Evolutionary conservation across 192 early-diverging fungal species (phyloP).

Genomic region (Coemansia sp.): DNA sequence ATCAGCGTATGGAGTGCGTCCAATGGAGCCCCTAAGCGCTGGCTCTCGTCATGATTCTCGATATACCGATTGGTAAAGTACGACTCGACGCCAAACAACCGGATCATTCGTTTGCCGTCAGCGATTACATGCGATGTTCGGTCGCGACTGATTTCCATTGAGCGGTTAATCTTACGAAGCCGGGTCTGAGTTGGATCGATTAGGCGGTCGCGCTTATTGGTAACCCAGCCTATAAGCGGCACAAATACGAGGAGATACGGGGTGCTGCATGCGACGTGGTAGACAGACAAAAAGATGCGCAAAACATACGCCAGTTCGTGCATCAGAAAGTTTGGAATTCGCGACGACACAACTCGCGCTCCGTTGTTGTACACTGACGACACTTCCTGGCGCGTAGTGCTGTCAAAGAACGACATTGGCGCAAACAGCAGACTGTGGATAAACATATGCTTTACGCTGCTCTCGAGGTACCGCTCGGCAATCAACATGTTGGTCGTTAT

Average conservation of each 20-base stretch:
- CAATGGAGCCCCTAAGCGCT: conserved; percentile 54
- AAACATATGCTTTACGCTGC: conserved; percentile 20
- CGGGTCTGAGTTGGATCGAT: conserved; percentile 3
- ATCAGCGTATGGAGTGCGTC: conserved; percentile 63
- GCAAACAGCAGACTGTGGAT: conserved; percentile 26
- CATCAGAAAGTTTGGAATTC: conserved; percentile 19
- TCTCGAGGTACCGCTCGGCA: conserved; percentile 4
- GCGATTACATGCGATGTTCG: conserved; percentile 16
- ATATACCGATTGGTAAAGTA: conserved; percentile 60
- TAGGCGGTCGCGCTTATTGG: background rate
- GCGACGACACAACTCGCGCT: conserved; percentile 9
- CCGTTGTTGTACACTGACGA: conserved; percentile 19
- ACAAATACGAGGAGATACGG: conserved; percentile 24
- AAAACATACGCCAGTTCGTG: conserved; percentile 9
- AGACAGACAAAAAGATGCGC: conserved; percentile 14
- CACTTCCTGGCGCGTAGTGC: conserved; percentile 26
- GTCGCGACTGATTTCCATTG: background rate
- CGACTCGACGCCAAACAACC: conserved; percentile 60
- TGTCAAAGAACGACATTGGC: conserved; percentile 42
- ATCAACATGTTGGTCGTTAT: conserved; percentile 3
- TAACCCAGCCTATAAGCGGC: conserved; percentile 17
- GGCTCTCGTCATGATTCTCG: conserved; percentile 60
- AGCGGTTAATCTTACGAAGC: conserved; percentile 3
- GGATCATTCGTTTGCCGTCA: conserved; percentile 68
- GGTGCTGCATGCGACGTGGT: conserved; percentile 11